phyloP scores from a whole-genome alignment of 306 rosid genomes.

The Ziziphus jujuba region DNA sequence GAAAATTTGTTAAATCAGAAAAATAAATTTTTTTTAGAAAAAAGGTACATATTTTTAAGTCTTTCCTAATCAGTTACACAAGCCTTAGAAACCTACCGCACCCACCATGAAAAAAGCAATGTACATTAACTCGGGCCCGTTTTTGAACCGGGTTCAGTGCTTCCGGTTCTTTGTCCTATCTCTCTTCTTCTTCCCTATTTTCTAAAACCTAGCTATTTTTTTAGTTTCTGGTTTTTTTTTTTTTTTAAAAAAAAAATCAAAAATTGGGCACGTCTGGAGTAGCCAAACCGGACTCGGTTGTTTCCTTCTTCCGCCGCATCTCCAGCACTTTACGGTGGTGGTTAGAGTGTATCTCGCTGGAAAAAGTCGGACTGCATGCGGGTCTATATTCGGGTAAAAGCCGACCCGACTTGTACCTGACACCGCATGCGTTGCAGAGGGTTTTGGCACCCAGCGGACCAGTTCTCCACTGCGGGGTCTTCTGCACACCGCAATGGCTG shows the following conservation, averaged over 20 bases:
- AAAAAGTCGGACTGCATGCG: conserved; percentile 96
- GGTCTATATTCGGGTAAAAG: conserved; percentile 90
- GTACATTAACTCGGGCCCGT: conserved; percentile 45
- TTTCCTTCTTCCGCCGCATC: conserved; percentile 88
- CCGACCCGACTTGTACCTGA: conserved; percentile 90
- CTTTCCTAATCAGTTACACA: conserved; percentile 47
- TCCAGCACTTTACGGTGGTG: conserved; percentile 98
- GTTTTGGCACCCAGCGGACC: conserved; percentile 91
- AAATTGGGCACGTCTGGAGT: conserved; percentile 49
- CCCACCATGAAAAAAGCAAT: conserved; percentile 37
- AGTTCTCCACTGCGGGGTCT: conserved; percentile 96
- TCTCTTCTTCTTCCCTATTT: conserved; percentile 8
- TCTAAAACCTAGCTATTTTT: not conserved
- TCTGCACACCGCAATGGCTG: conserved; percentile 94
- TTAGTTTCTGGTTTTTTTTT: not conserved
- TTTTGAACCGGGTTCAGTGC: conserved; percentile 38
- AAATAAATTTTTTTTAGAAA: not conserved
- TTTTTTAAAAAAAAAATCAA: conserved; percentile 36
- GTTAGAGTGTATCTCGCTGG: conserved; percentile 76
- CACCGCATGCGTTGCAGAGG: conserved; percentile 89
- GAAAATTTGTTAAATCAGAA: no score
- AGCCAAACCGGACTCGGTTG: conserved; percentile 29
- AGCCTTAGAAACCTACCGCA: conserved; percentile 48
- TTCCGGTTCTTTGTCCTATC: conserved; percentile 27
- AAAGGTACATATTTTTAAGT: conserved; percentile 14